These are phyloP conservation scores for Erythrophleum fordii DNA, from an alignment of 306 rosid genomes.

Conservation along the genomic window DNA sequence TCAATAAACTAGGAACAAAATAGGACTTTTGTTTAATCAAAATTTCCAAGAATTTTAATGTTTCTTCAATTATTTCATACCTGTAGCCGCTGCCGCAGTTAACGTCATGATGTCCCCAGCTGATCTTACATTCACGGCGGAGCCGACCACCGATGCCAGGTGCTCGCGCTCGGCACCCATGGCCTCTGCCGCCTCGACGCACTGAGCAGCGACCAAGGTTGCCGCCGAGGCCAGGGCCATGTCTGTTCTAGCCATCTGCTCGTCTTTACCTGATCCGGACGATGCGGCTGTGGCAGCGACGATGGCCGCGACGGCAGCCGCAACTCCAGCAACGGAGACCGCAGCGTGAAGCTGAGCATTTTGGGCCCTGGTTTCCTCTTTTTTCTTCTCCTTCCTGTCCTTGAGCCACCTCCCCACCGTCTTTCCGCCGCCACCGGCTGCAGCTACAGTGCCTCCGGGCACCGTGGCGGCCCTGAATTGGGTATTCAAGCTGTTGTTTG, in stretches of 20 bases:
- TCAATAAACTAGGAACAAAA: too few species aligned
- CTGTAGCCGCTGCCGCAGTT: slow-evolving; percentile 93
- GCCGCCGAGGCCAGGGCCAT: slow-evolving; percentile 96
- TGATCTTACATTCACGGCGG: slow-evolving; percentile 90
- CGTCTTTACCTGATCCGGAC: slow-evolving; percentile 57
- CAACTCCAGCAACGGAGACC: slow-evolving; percentile 86
- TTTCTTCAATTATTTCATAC: slow-evolving; percentile 30
- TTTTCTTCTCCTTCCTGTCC: slow-evolving; percentile 92
- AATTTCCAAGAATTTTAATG: not conserved
- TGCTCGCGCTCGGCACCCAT: slow-evolving; percentile 93
- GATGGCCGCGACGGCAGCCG: slow-evolving; percentile 81
- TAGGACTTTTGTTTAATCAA: not conserved
- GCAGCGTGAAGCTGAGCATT: slow-evolving; percentile 95
- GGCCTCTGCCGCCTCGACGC: slow-evolving; percentile 93
- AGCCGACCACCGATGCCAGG: slow-evolving; percentile 76
- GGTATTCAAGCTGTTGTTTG: slow-evolving; percentile 32
- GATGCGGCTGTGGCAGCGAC: slow-evolving; percentile 85
- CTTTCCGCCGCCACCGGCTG: slow-evolving; percentile 61
- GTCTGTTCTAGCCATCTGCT: slow-evolving; percentile 73
- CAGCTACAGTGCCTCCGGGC: not conserved
- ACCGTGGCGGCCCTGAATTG: slow-evolving; percentile 45
- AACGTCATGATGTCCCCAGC: slow-evolving; percentile 89
- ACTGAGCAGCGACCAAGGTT: slow-evolving; percentile 89
- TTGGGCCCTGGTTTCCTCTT: slow-evolving; percentile 83
- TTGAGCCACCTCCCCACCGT: slow-evolving; percentile 94